Evolutionary conservation across 2,329 filamentous ascomycete genomes (phyloP).

Genomic region (Chalaropsis ovoidea): DNA sequence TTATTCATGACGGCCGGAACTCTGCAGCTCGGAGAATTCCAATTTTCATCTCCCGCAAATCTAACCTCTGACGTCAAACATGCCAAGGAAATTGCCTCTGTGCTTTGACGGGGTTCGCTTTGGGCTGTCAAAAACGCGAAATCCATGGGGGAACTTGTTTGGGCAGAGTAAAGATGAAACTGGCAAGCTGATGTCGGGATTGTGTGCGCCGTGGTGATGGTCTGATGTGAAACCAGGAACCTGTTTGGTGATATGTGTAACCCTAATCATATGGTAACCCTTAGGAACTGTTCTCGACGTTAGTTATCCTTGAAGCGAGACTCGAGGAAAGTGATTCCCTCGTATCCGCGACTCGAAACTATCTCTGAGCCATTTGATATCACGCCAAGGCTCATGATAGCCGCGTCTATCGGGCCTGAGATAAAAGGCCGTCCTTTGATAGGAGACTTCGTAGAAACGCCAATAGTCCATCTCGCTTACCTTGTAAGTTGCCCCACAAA

Average conservation of each 20-base stretch:
- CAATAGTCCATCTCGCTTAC: neutral
- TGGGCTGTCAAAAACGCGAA: neutral
- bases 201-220: neutral
- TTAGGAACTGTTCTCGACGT: too few relatives aligned
- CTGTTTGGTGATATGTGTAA: neutral
- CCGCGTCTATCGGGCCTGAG: neutral
- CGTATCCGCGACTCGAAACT: too few relatives aligned
- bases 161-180: neutral
- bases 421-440: neutral
- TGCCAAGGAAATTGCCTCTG: neutral
- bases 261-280: neutral
- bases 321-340: too few relatives aligned
- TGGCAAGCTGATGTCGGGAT: neutral
- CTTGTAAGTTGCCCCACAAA: conserved; percentile 12
- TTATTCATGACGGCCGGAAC: conserved; percentile 3
- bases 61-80: conserved; percentile 13
- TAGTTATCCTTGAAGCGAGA: too few relatives aligned
- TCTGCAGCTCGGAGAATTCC: conserved; percentile 18
- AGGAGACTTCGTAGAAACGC: neutral
- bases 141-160: neutral
- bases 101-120: neutral
- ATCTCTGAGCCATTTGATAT: too few relatives aligned
- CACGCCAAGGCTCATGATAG: neutral
- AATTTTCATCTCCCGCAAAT: conserved; percentile 1
- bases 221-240: neutral